Conservation (phyloP, 106 monocot genomes). For the Vanilla planifolia region DNA sequence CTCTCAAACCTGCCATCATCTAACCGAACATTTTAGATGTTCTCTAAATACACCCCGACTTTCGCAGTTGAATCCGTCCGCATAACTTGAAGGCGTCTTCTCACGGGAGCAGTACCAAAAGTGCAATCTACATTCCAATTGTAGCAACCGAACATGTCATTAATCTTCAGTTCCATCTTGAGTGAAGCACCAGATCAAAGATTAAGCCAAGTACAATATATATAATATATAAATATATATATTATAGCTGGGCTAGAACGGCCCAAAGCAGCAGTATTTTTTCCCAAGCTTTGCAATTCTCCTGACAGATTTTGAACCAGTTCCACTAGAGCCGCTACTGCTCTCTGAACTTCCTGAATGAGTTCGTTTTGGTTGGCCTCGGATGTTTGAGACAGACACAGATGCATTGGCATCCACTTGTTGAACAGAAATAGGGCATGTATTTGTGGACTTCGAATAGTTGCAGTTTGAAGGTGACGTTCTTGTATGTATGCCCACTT, state of each 20-base stretch:
- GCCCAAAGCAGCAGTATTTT: slow-evolving; percentile 15
- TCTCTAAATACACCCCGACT: too few species aligned
- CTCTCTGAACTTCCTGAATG: slow-evolving; percentile 11
- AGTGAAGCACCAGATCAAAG: not conserved
- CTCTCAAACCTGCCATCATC: too few species aligned
- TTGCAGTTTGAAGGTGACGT: not conserved
- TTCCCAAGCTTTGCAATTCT: slow-evolving; percentile 14
- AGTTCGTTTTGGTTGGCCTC: slow-evolving; percentile 1
- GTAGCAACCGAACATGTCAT: too few species aligned
- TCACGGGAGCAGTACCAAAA: too few species aligned
- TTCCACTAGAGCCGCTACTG: not conserved
- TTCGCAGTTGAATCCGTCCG: too few species aligned
- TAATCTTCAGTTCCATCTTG: too few species aligned
- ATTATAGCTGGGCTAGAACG: slow-evolving; percentile 3
- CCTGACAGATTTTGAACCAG: slow-evolving; percentile 9
- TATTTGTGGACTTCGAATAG: not conserved
- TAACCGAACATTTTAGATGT: too few species aligned
- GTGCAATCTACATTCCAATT: too few species aligned
- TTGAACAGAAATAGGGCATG: not conserved
- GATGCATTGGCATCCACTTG: not conserved
- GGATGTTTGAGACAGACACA: not conserved
- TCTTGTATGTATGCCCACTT: not conserved
- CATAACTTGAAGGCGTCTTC: too few species aligned
- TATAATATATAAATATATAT: not conserved
- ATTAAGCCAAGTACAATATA: not conserved